Evolutionary conservation across 352 stramenopile genomes (phyloP).

Genomic region (Pythium brassicae): DNA sequence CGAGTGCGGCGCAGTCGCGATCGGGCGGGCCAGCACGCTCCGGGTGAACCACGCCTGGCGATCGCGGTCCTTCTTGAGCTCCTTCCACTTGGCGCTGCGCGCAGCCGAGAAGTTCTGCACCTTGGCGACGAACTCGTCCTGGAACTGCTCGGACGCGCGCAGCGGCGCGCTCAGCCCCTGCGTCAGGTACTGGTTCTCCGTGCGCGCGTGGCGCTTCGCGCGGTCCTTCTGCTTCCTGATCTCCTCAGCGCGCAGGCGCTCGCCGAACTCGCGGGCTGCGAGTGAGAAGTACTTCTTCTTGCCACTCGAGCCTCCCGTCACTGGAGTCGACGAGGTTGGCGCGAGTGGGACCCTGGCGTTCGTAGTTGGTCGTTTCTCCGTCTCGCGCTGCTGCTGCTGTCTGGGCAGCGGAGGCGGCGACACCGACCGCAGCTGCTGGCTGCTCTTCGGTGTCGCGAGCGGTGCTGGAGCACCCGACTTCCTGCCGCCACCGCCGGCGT

Average conservation of each 20-base stretch:
- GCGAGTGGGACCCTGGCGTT: not conserved
- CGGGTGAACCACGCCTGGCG: constrained; percentile 31
- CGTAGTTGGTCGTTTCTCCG: not conserved
- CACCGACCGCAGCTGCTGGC: not conserved
- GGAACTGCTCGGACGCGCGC: constrained; percentile 40
- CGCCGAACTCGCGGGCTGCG: constrained; percentile 47
- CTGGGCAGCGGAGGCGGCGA: not conserved
- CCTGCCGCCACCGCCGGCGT: not conserved
- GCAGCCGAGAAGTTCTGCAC: constrained; percentile 43
- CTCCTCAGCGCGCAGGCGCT: constrained; percentile 29
- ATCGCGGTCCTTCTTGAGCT: constrained; percentile 42
- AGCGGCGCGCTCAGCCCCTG: constrained; percentile 32
- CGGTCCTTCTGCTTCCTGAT: constrained; percentile 30
- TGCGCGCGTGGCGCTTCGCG: constrained; percentile 21
- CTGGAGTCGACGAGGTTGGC: not conserved
- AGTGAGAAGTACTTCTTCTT: constrained; percentile 46
- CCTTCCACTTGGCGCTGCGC: constrained; percentile 41
- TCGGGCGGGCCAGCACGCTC: constrained; percentile 29
- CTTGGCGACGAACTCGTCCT: constrained; percentile 59
- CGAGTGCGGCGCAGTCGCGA: constrained; percentile 24
- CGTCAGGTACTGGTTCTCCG: constrained; percentile 47
- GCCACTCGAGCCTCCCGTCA: not conserved
- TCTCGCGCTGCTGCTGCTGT: not conserved
- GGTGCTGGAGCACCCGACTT: not conserved
- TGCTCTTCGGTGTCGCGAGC: not conserved